A percentile compares a stretch with the other conserved stretches of the same genome.
These are phyloP conservation scores for Choiromyces venosus DNA, from an alignment of 495 filamentous ascomycete species.

Conservation along the genomic window DNA sequence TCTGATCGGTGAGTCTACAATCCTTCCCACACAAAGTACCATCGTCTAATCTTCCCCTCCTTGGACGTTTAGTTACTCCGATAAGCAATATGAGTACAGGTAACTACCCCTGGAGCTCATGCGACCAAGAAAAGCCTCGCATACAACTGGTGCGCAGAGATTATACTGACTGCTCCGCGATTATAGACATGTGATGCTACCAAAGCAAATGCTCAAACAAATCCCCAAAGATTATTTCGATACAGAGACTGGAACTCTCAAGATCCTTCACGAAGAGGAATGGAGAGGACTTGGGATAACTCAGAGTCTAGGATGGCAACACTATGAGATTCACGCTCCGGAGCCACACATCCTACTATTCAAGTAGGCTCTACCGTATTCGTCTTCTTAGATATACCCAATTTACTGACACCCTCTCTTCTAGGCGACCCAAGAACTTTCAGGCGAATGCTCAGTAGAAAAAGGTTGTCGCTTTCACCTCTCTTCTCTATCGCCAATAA, in stretches of 20 bases:
- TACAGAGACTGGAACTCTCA: conserved; percentile 79
- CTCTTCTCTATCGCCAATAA: conserved; percentile 8
- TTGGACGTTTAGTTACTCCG: conserved; percentile 32
- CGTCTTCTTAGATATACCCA: background rate
- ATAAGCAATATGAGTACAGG: conserved; percentile 42
- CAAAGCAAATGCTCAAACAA: conserved; percentile 94
- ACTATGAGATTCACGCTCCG: conserved; percentile 98
- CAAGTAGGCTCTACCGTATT: conserved; percentile 63
- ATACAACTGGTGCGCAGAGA: conserved; percentile 53
- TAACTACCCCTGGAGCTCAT: conserved; percentile 12
- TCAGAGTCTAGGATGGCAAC: conserved; percentile 95
- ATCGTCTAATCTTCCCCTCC: background rate
- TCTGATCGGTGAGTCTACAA: conserved; percentile 66
- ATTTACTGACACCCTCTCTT: conserved; percentile 7
- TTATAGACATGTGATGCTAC: conserved; percentile 94
- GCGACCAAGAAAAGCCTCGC: background rate
- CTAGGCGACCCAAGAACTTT: conserved; percentile 42
- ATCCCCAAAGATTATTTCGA: conserved; percentile 97
- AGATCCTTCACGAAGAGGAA: conserved; percentile 96
- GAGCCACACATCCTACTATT: conserved; percentile 97
- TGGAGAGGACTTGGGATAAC: conserved; percentile 96
- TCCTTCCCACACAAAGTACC: background rate
- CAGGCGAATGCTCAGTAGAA: conserved; percentile 24
- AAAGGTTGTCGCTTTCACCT: conserved; percentile 7
- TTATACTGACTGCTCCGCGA: conserved; percentile 64